Evolutionary conservation across 1,284 basidiomycete species (phyloP).

Genomic region (Coniophora puteana): DNA sequence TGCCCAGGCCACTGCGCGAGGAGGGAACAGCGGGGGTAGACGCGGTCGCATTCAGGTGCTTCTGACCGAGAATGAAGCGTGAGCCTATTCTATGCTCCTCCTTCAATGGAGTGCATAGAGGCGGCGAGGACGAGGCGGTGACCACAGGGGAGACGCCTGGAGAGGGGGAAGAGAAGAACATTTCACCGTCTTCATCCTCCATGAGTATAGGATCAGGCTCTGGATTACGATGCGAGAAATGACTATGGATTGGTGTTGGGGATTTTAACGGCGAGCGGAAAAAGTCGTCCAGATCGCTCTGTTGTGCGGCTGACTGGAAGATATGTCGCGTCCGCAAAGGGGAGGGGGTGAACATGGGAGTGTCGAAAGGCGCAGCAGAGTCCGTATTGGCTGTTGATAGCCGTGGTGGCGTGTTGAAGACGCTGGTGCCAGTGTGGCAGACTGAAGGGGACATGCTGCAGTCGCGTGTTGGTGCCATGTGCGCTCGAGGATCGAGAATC

Average conservation of each 20-base stretch:
- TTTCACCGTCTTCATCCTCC: slow-evolving; percentile 52
- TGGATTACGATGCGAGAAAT: slow-evolving; percentile 28
- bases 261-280: slow-evolving; percentile 51
- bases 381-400: slow-evolving; percentile 18
- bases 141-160: slow-evolving; percentile 35
- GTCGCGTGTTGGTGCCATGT: slow-evolving; percentile 39
- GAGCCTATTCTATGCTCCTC: slow-evolving; percentile 31
- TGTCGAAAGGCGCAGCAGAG: slow-evolving; percentile 36
- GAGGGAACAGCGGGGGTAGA: slow-evolving; percentile 15
- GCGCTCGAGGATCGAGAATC: no score
- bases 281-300: slow-evolving; percentile 44
- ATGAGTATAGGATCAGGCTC: slow-evolving; percentile 49
- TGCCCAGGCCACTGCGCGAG: slow-evolving; percentile 39
- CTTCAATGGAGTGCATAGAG: slow-evolving; percentile 54
- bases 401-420: slow-evolving; percentile 34
- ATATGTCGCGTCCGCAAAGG: slow-evolving; percentile 45
- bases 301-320: slow-evolving; percentile 31
- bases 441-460: slow-evolving; percentile 43
- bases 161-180: slow-evolving; percentile 49
- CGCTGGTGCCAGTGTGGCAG: slow-evolving; percentile 40
- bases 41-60: slow-evolving; percentile 24
- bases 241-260: slow-evolving; percentile 36
- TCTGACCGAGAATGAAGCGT: slow-evolving; percentile 27
- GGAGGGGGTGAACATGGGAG: slow-evolving; percentile 61
- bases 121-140: slow-evolving; percentile 38